Evolutionary conservation across 768 basidiomycete species (phyloP).

Genomic region (Lactifluus echinatus): DNA sequence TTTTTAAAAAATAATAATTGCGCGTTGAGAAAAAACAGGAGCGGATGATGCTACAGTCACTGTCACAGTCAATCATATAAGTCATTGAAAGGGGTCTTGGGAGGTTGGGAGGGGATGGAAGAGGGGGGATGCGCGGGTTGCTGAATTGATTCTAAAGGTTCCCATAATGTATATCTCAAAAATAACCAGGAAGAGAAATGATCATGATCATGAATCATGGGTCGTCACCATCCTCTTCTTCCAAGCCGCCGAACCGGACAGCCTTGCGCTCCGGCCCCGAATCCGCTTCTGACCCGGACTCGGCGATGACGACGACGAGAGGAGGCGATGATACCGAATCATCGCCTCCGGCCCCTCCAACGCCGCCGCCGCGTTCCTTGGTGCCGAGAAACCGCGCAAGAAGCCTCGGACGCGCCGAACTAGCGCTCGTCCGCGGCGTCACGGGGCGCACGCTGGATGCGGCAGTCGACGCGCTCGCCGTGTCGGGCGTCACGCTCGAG

Average conservation of each 20-base stretch:
- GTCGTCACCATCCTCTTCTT: constrained; percentile 3
- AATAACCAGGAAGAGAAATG: constrained; percentile 21
- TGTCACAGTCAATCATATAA: too few relatives aligned
- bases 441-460: constrained; percentile 33
- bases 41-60: constrained; percentile 7
- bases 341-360: too few relatives aligned
- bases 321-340: neutral
- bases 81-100: neutral
- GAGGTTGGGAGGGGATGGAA: neutral
- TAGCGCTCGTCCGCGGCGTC: constrained; percentile 22
- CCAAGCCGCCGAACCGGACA: constrained; percentile 13
- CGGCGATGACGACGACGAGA: neutral
- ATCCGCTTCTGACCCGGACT: neutral
- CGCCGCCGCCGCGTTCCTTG: neutral
- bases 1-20: neutral
- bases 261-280: constrained; percentile 13
- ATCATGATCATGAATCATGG: neutral
- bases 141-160: constrained; percentile 1
- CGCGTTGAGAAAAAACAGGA: neutral
- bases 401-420: constrained; percentile 24
- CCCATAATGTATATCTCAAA: neutral
- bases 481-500: constrained; percentile 23
- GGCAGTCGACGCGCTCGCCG: constrained; percentile 40
- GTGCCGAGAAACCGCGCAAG: constrained; percentile 23
- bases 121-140: neutral